phyloP scores from a whole-genome alignment of 768 basidiomycete genomes.

The Neoboletus subvelutipes region DNA sequence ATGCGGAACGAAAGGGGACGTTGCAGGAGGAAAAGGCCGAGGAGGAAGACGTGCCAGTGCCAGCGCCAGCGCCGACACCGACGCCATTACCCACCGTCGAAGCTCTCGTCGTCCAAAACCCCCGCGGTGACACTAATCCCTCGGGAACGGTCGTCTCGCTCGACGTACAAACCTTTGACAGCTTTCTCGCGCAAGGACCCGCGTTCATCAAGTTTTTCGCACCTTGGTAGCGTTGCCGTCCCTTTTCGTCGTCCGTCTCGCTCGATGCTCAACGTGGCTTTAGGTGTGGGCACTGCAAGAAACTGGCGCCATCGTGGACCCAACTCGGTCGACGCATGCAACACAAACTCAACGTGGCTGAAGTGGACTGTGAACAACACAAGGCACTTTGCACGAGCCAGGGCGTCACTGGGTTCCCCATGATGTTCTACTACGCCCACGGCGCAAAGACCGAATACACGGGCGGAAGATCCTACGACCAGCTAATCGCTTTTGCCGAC shows the following conservation, averaged over 20 bases:
- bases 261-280: neutral
- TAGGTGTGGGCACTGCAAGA: conserved; percentile 96
- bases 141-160: conserved; percentile 27
- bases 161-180: conserved; percentile 37
- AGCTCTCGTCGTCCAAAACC: conserved; percentile 16
- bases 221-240: conserved; percentile 58
- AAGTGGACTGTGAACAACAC: conserved; percentile 87
- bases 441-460: conserved; percentile 72
- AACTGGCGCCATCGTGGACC: conserved; percentile 80
- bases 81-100: conserved; percentile 5
- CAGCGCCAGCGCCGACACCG: neutral
- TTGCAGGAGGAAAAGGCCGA: neutral
- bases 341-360: conserved; percentile 70
- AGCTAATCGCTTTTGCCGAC: conserved; percentile 70
- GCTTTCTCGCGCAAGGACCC: conserved; percentile 44
- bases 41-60: neutral
- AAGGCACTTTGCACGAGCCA: conserved; percentile 62
- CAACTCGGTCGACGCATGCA: conserved; percentile 72
- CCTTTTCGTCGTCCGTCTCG: no score
- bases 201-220: conserved; percentile 83
- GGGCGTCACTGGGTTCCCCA: conserved; percentile 80
- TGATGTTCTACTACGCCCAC: conserved; percentile 63
- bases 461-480: conserved; percentile 68
- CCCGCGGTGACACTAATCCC: conserved; percentile 22
- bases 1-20: conserved; percentile 33